Evolutionary conservation across 352 stramenopile species (phyloP), one percentile per base, ranked within the genome.

Genomic region (Phytophthora palmivora): DNA sequence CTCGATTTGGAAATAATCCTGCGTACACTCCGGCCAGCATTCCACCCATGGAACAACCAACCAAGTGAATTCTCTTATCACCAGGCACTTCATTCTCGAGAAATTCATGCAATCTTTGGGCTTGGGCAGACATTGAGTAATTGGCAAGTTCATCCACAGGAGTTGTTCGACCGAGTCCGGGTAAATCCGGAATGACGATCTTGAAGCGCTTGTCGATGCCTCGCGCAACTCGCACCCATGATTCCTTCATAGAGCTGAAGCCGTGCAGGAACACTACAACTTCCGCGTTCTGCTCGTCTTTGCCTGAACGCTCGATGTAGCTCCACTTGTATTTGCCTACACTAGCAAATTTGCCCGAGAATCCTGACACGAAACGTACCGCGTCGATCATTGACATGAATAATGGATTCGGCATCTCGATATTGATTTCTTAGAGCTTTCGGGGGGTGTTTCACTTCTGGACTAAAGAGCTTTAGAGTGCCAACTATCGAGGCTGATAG

Each of bases 41-140:
- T 6, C 78, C 84, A 41, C 80, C 82, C 82, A 93, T 90, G 33
- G 79, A 90, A 56, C 80, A 89, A 1, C 84, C 84, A 4, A 91
- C 58, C 4, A 93, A 37, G 42, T 91, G 84, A n/a, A 93, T 61
- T 52, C 79, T 87, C 47, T 74, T 78, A 44, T 79, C 59, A 4
- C 54, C 18, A 10, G 65, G 54, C 3, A 93, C 52, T 15, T 78
- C 71, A 6, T 63, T 71, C 10, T 87, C 54, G 5, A 93, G 47
- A 51, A 93, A 91, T 30, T 68, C 45, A 45, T 90, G 64, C 28
- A 93, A 62, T 10, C 77, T 70, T 18, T 67, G 34, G 11, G 80
- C 78, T 47, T 91, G 84, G 4, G 62, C 61, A 5, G 74, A 58
- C 19, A 83, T 76, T 0, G 69, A 76, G 57, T 87, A 93, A 46